Evolutionary conservation across 2,329 filamentous ascomycete species (phyloP), one percentile per base, ranked within the genome.

Genomic region (Dactylonectria macrodidyma): DNA sequence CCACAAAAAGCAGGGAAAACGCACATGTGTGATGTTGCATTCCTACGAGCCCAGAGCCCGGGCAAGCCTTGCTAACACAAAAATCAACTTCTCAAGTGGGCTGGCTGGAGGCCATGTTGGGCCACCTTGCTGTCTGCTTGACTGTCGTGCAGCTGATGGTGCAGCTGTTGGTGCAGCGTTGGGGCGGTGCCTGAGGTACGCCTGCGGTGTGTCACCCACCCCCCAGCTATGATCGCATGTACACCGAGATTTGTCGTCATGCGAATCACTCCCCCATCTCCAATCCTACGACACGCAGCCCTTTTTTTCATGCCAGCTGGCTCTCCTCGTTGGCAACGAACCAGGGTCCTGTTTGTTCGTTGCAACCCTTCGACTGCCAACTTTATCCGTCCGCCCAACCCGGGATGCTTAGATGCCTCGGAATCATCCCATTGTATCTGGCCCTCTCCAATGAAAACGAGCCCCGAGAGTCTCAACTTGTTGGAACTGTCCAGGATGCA

Each of bases 161-260:
- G 50, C 33, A 26, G 24, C 48, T 34, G 30, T 34, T 52, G 50
- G 16, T n/a, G 50, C 33, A 11, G 50, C 50, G 30, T 19, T 34
- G 30, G 8, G 11, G 26, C 48, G 11, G 50, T 33, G 50, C 33
- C 50, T 59, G 50, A 30, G 26, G 26, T 30, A 30, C 14, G 36
- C 38, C 47, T 36, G n/a, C 30, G 7, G n/a, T 48, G 59, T 55
- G 41, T 41, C 41, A 56, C 59, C 26, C 59, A 26, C 38, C 30
- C 36, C 24, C 38, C 30, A n/a, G 46, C 24, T 52, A 19, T 41
- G 51, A 55, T 62, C 30, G 50, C 64, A 62, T 55, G 52, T 44
- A 62, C 47, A 54, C 59, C 51, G 51, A 59, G 47, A 66, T 66
- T 57, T 57, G 54, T 59, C 59, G 38, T 66, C 64, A 66, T 66